Evolutionary conservation across 2,329 filamentous ascomycete genomes (phyloP), one percentile per base, ranked within the genome.

Genomic region (Aspergillus awamori): DNA sequence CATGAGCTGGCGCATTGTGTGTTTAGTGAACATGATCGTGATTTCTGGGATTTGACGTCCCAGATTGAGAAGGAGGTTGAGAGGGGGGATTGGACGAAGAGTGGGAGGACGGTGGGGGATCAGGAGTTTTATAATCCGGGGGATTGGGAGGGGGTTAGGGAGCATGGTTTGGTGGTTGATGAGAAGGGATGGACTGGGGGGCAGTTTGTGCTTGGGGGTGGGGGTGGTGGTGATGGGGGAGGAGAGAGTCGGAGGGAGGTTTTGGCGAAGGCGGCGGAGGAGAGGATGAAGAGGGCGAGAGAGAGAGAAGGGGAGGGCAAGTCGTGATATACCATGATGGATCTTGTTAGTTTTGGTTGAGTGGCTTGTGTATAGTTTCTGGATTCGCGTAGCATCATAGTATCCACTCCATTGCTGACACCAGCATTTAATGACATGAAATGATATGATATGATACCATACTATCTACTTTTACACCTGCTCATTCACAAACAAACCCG

Each of bases 1-100:
- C 95, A 99, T 79, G 95, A 99, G 80, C 82, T 99, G 17, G 89
- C 93, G 66, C 95, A 99, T 77, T 97, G 97, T 70, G 91, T 97
- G 8, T 89, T 90, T 78, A 83, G 90, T 0, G 87, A 90, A 0
- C 95, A 99, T 75, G 93, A 98, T 76, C 82, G 87, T 17, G 80
- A 90, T 51, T 99, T 99, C 72, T 98, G 95, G 94, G 86, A 92
- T 57, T 76, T 99, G 69, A 97, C 91, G 67, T 88, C 88, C 68
- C 84, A 89, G 80, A 96, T 97, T 70, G 93, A 98, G 81, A 83
- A 84, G 54, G 94, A 97, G 80, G 94, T 97, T 3, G 89, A 90
- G 60, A 81, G 80, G 53, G 90, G 86, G 15, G 93, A 97, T 79
- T 96, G 91, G 88, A 89, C 83, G 70, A 83, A 83, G 24, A 87